A percentile compares a stretch with the other conserved stretches of the same genome.
Conservation (phyloP, 352 stramenopile species). For the Aphanomyces stellatus region DNA sequence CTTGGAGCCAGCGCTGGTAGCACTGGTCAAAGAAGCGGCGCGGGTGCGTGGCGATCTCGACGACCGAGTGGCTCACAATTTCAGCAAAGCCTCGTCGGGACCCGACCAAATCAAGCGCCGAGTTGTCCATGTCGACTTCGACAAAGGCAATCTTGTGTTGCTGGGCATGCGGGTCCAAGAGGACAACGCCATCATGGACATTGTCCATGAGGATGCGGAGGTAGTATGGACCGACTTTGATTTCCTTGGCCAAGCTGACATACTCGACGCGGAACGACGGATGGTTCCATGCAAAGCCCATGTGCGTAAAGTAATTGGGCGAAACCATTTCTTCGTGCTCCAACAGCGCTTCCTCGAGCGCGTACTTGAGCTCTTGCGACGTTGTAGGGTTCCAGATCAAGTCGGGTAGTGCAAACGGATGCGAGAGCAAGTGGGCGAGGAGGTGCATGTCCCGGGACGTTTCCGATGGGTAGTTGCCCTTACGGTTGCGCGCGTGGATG, state of each 20-base stretch:
- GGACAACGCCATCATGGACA: conserved; percentile 42
- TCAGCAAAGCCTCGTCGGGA: conserved; percentile 7
- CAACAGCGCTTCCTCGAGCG: conserved; percentile 34
- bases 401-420: conserved; percentile 68
- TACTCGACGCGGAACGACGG: conserved; percentile 36
- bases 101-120: too few species aligned
- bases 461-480: conserved; percentile 61
- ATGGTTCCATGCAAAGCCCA: conserved; percentile 17
- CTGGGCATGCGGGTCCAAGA: not conserved
- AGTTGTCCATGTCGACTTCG: not conserved
- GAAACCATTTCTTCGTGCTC: conserved; percentile 11
- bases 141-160: not conserved
- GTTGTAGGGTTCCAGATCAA: conserved; percentile 68
- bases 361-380: conserved; percentile 40
- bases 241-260: conserved; percentile 47
- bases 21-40: conserved; percentile 63
- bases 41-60: conserved; percentile 54
- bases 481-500: not conserved
- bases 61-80: conserved; percentile 52
- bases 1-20: conserved; percentile 75
- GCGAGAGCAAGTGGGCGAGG: conserved; percentile 51
- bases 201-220: conserved; percentile 58
- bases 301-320: not conserved
- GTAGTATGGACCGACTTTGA: conserved; percentile 58
- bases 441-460: conserved; percentile 55